Evolutionary conservation across 176 grass and related monocot genomes (phyloP), one percentile per base, ranked within the genome.

Genomic region (Bothriochloa decipiens): DNA sequence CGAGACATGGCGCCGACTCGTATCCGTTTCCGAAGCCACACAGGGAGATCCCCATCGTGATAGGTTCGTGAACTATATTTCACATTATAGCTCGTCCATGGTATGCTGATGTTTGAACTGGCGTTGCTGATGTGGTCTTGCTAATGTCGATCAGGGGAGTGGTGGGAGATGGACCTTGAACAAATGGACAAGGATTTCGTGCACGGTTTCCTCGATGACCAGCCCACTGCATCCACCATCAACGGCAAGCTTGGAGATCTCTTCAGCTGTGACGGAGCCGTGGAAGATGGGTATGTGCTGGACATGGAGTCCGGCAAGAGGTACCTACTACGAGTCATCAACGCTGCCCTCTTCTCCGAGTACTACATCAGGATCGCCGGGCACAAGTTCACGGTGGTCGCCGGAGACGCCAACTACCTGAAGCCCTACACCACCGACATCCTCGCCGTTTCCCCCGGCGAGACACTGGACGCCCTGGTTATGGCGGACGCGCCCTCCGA

Each of bases 221-320:
- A 20, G 0, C 12, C 46, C 0, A 75, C 4, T 22, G 72, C 26
- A 7, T 33, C 47, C 16, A 75, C 72, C 6, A 53, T 75, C 28
- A 75, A 74, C 10, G 71, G 71, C 25, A 74, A 74, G 26, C 65
- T 85, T 28, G 88, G 88, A 2, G 78, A 90, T 77, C 88, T 86
- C 11, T 65, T 36, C 61, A 70, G 53, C 23, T 9, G 35, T 18
- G 3, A 8, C 6, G 23, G 68, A 63, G 9, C 3, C 7, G 4
- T 5, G 11, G 60, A 84, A 68, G 82, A 76, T 1, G 16, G 42
- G 7, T 84, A 27, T 13, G 41, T 53, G 20, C 32, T 84, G 29
- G 71, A 84, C 29, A 32, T 84, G 45, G 61, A 84, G 29, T 29
- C 29, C 1, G 82, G 82, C 8, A 40, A 53, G 61, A 84, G 43